Conservation (phyloP, 2,329 filamentous ascomycete species). For the Myriosclerotinia scirpicola region DNA sequence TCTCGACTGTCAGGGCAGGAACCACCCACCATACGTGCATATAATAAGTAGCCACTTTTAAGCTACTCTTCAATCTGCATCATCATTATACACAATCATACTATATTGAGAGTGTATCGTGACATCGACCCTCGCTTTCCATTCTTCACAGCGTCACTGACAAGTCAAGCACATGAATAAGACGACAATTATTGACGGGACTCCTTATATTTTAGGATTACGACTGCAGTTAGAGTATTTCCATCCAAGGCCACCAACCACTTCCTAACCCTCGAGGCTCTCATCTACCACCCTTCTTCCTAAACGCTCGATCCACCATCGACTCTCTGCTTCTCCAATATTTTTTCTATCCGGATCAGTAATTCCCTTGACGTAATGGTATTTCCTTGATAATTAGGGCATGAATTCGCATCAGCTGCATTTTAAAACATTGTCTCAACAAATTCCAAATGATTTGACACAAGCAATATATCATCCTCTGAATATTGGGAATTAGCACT, state of each 20-base stretch:
- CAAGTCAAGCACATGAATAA: not conserved
- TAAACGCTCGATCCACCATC: not conserved
- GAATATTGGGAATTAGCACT: not conserved
- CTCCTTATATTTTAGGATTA: not conserved
- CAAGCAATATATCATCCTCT: not conserved
- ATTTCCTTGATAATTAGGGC: not conserved
- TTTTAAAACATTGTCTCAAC: not conserved
- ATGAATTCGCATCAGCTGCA: not conserved
- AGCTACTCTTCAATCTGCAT: too few species aligned
- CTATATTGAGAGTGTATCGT: too few species aligned
- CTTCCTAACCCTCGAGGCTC: not conserved
- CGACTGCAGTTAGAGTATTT: not conserved
- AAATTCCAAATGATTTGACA: conserved; percentile 3
- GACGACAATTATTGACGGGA: not conserved
- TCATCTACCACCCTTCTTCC: not conserved
- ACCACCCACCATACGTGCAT: too few species aligned
- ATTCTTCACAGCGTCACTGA: not conserved
- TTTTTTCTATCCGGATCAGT: not conserved
- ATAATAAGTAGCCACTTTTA: too few species aligned
- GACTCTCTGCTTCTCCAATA: not conserved
- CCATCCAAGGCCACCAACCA: not conserved
- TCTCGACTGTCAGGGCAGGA: too few species aligned
- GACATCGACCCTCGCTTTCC: too few species aligned
- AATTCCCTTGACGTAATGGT: not conserved
- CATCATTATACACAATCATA: too few species aligned